These are phyloP conservation scores for Wickerhamomyces pijperi DNA, from an alignment of 805 yeast species.

Conservation along the genomic window DNA sequence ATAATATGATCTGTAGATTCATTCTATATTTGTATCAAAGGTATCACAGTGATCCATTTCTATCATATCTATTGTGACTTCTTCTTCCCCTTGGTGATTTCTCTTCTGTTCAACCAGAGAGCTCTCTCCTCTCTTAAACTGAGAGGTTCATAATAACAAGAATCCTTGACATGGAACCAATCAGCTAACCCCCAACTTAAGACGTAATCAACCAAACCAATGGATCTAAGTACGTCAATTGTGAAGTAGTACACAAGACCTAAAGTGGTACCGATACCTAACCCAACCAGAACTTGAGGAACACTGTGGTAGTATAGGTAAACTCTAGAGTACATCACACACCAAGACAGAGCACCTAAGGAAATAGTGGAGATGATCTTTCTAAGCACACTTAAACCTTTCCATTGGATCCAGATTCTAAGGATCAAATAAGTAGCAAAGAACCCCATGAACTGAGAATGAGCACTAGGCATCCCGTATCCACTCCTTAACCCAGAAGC, in stretches of 20 bases:
- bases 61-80: too few species aligned
- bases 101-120: conserved; percentile 19
- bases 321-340: conserved; percentile 62
- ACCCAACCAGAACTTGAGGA: conserved; percentile 68
- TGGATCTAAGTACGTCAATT: conserved; percentile 44
- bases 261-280: conserved; percentile 43
- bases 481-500: conserved; percentile 37
- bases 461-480: conserved; percentile 97
- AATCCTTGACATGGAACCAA: conserved; percentile 46
- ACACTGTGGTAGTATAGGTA: conserved; percentile 68
- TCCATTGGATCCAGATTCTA: conserved; percentile 31
- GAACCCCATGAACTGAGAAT: conserved; percentile 91
- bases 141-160: conserved; percentile 37
- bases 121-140: conserved; percentile 36
- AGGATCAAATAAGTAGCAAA: conserved; percentile 48
- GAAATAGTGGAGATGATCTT: conserved; percentile 21
- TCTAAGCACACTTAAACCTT: conserved; percentile 19
- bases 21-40: too few species aligned
- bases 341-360: conserved; percentile 19
- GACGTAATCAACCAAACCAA: conserved; percentile 59
- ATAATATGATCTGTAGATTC: too few species aligned
- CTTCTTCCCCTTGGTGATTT: background rate
- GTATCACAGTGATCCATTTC: too few species aligned
- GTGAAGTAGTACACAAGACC: conserved; percentile 49
- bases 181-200: conserved; percentile 46